phyloP scores from a whole-genome alignment of 2,329 filamentous ascomycete species.

The Cladosporium colombiae region DNA sequence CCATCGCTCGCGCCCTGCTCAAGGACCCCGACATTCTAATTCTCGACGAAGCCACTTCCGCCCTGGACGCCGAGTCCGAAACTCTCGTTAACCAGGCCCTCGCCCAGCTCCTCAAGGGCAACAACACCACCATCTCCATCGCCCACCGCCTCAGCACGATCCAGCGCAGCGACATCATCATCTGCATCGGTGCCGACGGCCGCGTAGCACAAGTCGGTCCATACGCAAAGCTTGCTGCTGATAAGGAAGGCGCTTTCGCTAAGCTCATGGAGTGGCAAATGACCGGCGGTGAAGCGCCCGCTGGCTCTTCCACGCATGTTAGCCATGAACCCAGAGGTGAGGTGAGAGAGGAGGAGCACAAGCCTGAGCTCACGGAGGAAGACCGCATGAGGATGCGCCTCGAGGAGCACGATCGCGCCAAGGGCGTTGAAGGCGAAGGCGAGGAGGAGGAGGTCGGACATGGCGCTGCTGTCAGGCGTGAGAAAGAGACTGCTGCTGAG shows the following conservation, averaged over 20 bases:
- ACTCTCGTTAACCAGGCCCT: constrained; percentile 93
- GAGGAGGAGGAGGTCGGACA: constrained; percentile 37
- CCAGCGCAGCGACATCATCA: constrained; percentile 91
- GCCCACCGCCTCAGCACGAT: constrained; percentile 95
- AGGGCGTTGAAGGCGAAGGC: constrained; percentile 34
- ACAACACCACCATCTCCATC: constrained; percentile 96
- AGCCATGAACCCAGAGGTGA: constrained; percentile 35
- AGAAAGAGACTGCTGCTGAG: constrained; percentile 33
- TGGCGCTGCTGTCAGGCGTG: constrained; percentile 31
- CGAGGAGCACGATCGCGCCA: constrained; percentile 33
- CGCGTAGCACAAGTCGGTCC: constrained; percentile 88
- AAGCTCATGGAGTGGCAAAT: constrained; percentile 99
- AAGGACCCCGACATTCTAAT: constrained; percentile 97
- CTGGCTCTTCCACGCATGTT: constrained; percentile 14
- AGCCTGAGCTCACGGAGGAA: constrained; percentile 43
- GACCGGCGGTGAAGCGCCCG: constrained; percentile 69
- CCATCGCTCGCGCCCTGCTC: constrained; percentile 89
- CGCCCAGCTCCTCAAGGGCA: constrained; percentile 74
- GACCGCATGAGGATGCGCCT: constrained; percentile 53
- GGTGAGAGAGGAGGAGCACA: constrained; percentile 35
- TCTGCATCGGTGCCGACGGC: constrained; percentile 84
- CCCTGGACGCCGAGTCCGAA: constrained; percentile 93
- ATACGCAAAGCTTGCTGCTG: constrained; percentile 72
- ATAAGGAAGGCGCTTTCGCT: constrained; percentile 80
- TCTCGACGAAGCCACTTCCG: constrained; percentile 91